Percentiles rank a stretch among this genome's conserved stretches.
Evolutionary conservation across 1,139 yeast species (phyloP).

Genomic region (Geotrichum aggregatum): DNA sequence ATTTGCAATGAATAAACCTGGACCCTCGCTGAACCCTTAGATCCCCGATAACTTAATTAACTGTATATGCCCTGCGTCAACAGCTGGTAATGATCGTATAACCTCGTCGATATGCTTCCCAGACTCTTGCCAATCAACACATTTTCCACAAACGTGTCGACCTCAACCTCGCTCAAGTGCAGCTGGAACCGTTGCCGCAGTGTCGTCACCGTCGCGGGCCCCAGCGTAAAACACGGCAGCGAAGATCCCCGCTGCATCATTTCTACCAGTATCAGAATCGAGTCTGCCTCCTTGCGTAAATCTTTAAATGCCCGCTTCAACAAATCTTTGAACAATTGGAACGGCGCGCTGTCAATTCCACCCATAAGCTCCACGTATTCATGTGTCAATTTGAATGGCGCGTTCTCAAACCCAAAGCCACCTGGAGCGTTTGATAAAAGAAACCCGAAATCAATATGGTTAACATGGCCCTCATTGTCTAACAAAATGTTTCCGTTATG

Average conservation of each 20-base stretch:
- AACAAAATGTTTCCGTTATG: slow-evolving; percentile 95
- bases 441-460: slow-evolving; percentile 95
- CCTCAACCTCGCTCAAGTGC: slow-evolving; percentile 66
- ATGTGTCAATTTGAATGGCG: slow-evolving; percentile 85
- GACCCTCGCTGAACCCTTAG: too few relatives aligned
- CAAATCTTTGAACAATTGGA: slow-evolving; percentile 53
- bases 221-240: slow-evolving; percentile 87
- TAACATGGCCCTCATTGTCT: slow-evolving; percentile 89
- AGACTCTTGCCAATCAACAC: slow-evolving; percentile 70
- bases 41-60: too few relatives aligned
- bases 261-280: slow-evolving; percentile 74
- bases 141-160: slow-evolving; percentile 71
- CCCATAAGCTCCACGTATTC: slow-evolving; percentile 88
- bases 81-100: slow-evolving; percentile 91
- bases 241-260: slow-evolving; percentile 88
- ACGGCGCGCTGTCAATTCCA: slow-evolving; percentile 60
- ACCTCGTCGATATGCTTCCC: slow-evolving; percentile 76
- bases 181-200: slow-evolving; percentile 76
- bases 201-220: slow-evolving; percentile 74
- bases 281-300: slow-evolving; percentile 66
- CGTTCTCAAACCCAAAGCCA: slow-evolving; percentile 92
- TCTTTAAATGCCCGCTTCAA: slow-evolving; percentile 71
- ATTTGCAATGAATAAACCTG: too few relatives aligned
- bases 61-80: slow-evolving; percentile 91
- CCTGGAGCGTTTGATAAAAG: slow-evolving; percentile 91